A percentile compares a stretch with the other conserved stretches of the same genome.
phyloP scores from a whole-genome alignment of 1,284 basidiomycete species.

The Ustilago hordei region DNA sequence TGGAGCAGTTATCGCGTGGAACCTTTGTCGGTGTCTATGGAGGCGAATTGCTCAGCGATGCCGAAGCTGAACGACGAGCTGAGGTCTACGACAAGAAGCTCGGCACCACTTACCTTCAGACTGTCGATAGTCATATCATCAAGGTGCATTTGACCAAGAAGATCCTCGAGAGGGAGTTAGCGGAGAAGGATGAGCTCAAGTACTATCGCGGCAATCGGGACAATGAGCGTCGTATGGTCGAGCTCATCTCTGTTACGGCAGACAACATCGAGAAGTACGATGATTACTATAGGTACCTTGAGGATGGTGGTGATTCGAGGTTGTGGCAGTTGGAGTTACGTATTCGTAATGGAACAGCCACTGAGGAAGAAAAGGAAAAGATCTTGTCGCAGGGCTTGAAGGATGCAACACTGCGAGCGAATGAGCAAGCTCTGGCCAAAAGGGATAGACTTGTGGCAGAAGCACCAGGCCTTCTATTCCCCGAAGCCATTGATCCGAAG shows the following conservation, averaged over 20 bases:
- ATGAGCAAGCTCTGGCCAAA: not conserved
- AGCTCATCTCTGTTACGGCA: slow-evolving; percentile 10
- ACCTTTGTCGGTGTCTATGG: slow-evolving; percentile 85
- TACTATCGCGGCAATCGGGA: slow-evolving; percentile 15
- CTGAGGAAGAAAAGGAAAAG: not conserved
- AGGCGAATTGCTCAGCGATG: slow-evolving; percentile 82
- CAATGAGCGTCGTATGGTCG: slow-evolving; percentile 15
- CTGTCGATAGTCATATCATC: slow-evolving; percentile 81
- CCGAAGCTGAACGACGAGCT: slow-evolving; percentile 78
- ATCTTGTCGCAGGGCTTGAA: slow-evolving; percentile 1
- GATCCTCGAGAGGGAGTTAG: slow-evolving; percentile 34
- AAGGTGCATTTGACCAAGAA: slow-evolving; percentile 66
- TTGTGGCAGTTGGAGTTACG: slow-evolving; percentile 4
- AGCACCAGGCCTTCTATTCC: not conserved
- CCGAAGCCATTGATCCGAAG: not conserved
- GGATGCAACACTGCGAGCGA: not conserved
- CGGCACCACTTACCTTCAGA: slow-evolving; percentile 85
- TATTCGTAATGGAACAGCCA: not conserved
- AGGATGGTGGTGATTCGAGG: not conserved
- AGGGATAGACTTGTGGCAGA: not conserved
- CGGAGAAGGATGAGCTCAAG: slow-evolving; percentile 10
- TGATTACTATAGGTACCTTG: slow-evolving; percentile 16
- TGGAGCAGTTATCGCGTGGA: slow-evolving; percentile 71
- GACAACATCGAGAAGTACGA: slow-evolving; percentile 28
- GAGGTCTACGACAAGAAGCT: slow-evolving; percentile 77